Conservation (phyloP, 2,329 filamentous ascomycete species). For the Aureobasidium sp. region DNA sequence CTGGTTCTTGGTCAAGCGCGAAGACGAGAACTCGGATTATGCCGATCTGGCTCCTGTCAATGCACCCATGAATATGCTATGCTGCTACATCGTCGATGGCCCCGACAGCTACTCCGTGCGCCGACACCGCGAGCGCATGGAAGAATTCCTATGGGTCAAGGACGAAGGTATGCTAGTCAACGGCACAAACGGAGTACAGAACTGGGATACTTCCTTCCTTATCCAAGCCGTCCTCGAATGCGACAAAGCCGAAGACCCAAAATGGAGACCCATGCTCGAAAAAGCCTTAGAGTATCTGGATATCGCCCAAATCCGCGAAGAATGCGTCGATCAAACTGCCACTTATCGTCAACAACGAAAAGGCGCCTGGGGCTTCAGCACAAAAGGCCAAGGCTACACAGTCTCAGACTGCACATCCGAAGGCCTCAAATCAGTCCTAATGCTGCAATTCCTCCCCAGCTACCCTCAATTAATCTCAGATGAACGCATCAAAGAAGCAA, state of each 20-base stretch:
- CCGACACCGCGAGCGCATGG: conserved; percentile 69
- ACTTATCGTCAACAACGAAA: conserved; percentile 89
- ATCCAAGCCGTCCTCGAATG: conserved; percentile 76
- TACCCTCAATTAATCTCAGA: conserved; percentile 69
- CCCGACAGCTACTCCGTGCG: conserved; percentile 62
- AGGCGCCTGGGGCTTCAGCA: conserved; percentile 95
- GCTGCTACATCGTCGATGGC: conserved; percentile 77
- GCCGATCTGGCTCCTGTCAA: conserved; percentile 83
- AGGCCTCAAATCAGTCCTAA: conserved; percentile 75
- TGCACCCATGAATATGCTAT: conserved; percentile 79
- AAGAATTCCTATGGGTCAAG: conserved; percentile 89
- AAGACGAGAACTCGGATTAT: conserved; percentile 88
- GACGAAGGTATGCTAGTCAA: conserved; percentile 88
- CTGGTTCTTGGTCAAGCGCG: conserved; percentile 76
- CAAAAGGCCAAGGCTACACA: conserved; percentile 81
- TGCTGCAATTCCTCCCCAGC: conserved; percentile 68
- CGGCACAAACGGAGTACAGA: conserved; percentile 96
- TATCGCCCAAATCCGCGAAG: conserved; percentile 79
- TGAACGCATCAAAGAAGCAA: conserved; percentile 71
- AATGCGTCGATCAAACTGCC: conserved; percentile 64
- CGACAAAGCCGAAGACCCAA: conserved; percentile 65
- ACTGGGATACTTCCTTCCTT: conserved; percentile 89
- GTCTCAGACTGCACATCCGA: conserved; percentile 94
- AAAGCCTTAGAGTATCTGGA: conserved; percentile 82
- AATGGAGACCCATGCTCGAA: conserved; percentile 73